Evolutionary conservation across 2,329 filamentous ascomycete species (phyloP), one percentile per base, ranked within the genome.

Genomic region (Incumbomyces lentus): DNA sequence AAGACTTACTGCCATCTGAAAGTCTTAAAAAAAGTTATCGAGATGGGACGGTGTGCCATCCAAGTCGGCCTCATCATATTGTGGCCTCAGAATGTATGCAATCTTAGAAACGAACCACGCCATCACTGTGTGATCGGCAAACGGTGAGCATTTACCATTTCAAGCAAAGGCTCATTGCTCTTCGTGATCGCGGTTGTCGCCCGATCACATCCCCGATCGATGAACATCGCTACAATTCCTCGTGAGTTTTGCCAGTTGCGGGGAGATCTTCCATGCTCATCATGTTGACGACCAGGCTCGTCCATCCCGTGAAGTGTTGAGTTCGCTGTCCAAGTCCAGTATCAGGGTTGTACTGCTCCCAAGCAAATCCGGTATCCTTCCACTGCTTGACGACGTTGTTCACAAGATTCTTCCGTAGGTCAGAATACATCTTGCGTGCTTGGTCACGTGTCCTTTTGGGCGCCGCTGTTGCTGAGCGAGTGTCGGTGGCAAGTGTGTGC

Each of bases 301-400:
- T 98, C 92, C 92, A 98, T 42, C 92, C 92, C 0, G 92, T 95
- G 63, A 98, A 98, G 66, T 96, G 90, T 72, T 95, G 88, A 4
- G 89, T 96, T 35, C 92, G 76, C 71, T 96, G 90, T n/a, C 92
- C 92, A 44, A 78, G 77, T 38, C 92, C 92, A 2, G 86, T 94
- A 58, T 95, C 87, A 0, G 89, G 87, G 63, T 94, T 86, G 65
- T 96, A 98, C 68, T 98, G 92, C 68, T 98, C 92, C 90, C 90
- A 98, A 0, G 90, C 92, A 62, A 96, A 96, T 14, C 90, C 90
- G 0, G 92, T 96, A 60, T 86, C 79, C 61, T 82, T 73, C 90
- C 90, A 98, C 62, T 81, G 82, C 48, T 81, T 76, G 69, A 84
- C 95, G 12, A 96, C 84, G 1, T 89, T 96, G 43, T 88, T 76